Base-by-base conservation (phyloP, 139 green algal genomes). In the Tetradesmus lagerheimii region DNA sequence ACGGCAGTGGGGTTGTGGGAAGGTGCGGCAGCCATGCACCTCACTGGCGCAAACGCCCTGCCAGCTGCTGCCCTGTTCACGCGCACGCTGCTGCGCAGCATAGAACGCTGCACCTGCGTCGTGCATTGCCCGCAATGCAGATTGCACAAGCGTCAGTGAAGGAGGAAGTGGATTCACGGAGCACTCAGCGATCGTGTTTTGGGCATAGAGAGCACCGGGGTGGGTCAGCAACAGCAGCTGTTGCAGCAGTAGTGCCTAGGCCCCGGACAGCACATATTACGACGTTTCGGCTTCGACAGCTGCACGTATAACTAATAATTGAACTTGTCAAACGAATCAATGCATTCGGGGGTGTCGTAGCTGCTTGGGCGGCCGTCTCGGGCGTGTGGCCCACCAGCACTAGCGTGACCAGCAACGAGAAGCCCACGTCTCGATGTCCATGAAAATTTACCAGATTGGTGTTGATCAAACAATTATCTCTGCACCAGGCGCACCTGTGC, bases 1-100 rank as follows among this genome's bases (percentile, higher is more conserved):
- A 94, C 76, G 15, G 91, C 89, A 31, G 85, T 85, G 15, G 89
- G 64, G 91, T 94, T 93, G 91, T 92, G 89, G 9, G 74, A 29
- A 38, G 53, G 74, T 9, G 43, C 66, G 50, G 35, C 11, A 8
- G 39, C 41, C 80, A 91, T 90, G 50, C 57, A 53, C 5, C 91
- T 85, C 50, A 93, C 89, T 2, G 84, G 38, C 37, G 80, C 64
- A 16, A 80, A 88, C 0, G 47, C 34, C 12, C 83, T 62, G 38
- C 83, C 37, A 34, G 62, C 64, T 62, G 62, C 64, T 27, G 57
- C 57, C 57, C 64, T 47, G 62, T 39, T 38, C 9, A 80, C 83
- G 11, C 27, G 62, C 83, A 80, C 83, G 71, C 71, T 38, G 38
- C 45, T 31, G 35, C 47, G 76, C 71, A 86, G 43, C 29, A 66